Base-by-base conservation (phyloP, 2,329 filamentous ascomycete species). In the Ilyonectria sp. region DNA sequence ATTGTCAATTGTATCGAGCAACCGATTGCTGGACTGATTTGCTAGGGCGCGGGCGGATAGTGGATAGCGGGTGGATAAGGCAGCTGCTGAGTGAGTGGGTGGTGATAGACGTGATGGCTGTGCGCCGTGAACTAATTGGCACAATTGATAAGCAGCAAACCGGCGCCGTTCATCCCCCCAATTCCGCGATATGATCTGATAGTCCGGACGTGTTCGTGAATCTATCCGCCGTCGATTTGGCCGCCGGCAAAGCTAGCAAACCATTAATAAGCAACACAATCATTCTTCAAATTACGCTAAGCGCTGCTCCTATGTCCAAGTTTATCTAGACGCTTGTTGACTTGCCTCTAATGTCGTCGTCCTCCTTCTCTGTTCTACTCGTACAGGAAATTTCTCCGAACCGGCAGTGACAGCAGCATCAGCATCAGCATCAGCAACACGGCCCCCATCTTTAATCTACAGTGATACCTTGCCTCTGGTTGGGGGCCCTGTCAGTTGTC, bases 1-100 rank as follows among this genome's bases (percentile, higher is more conserved):
- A 52, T 33, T 37, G 31, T 53, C 49, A 33, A 52, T 33, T n/a
- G 49, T 19, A 31, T 50, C 47, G 47, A 50, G 47, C 26, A 50
- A 31, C 26, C 15, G 47, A 50, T n/a, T n/a, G 23, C 26, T 26
- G 23, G 15, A 50, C 31, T 50, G 47, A 29, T 31, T 50, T 50
- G 47, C 23, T 50, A 50, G 47, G 5, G 15, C 26, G 47, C 47
- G 23, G 47, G 47, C 47, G 47, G 47, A 50, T 50, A 29, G 26
- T 31, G 5, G 19, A 29, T 50, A 50, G 23, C n/a, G 40, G n/a
- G 8, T 31, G 46, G 46, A 49, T 44, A 21, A 21, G 21, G 21
- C 3, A 44, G n/a, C 23, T 26, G 23, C 23, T 26, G 3, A 21
- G 19, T 46, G 9, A 19, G 44, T 46, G 44, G 19, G 19, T 46